These are phyloP conservation scores for Claviceps humidiphila DNA, from an alignment of 2,329 filamentous ascomycete species.

Conservation along the genomic window DNA sequence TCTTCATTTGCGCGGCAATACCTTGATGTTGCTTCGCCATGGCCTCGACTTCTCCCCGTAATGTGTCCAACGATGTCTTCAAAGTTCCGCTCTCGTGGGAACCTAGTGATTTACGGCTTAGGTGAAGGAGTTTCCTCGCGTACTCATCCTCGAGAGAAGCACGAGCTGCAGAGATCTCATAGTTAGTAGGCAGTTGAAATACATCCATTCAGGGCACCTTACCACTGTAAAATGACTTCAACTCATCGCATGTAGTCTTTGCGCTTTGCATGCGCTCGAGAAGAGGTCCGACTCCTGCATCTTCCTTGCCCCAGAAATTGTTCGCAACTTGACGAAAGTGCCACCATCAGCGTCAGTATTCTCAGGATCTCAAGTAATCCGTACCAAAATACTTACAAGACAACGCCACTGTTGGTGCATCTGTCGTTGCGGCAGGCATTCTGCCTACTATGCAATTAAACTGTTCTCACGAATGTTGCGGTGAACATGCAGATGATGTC, in stretches of 20 bases:
- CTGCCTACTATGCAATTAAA: slow-evolving; percentile 11
- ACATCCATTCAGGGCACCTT: slow-evolving; percentile 15
- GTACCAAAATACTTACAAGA: slow-evolving; percentile 39
- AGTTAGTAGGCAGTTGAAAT: background rate
- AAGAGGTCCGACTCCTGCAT: slow-evolving; percentile 84
- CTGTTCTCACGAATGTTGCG: background rate
- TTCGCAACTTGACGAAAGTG: slow-evolving; percentile 61
- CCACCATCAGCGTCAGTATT: background rate
- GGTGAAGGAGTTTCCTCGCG: slow-evolving; percentile 69
- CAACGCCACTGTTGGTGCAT: slow-evolving; percentile 51
- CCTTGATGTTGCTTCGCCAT: slow-evolving; percentile 90
- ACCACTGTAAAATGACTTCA: slow-evolving; percentile 83
- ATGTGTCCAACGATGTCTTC: slow-evolving; percentile 70
- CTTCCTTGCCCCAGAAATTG: slow-evolving; percentile 99
- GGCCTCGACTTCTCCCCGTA: slow-evolving; percentile 78
- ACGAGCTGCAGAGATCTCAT: slow-evolving; percentile 42
- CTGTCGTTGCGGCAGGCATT: slow-evolving; percentile 50
- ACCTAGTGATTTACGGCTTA: slow-evolving; percentile 79
- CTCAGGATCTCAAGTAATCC: no score
- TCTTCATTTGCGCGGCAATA: slow-evolving; percentile 90
- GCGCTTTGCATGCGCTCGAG: slow-evolving; percentile 89
- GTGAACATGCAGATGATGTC: background rate
- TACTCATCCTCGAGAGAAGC: slow-evolving; percentile 96
- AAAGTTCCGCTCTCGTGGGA: slow-evolving; percentile 78
- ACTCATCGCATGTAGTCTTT: slow-evolving; percentile 87